Conservation (phyloP, 2,329 filamentous ascomycete species). For the Clonostachys solani region DNA sequence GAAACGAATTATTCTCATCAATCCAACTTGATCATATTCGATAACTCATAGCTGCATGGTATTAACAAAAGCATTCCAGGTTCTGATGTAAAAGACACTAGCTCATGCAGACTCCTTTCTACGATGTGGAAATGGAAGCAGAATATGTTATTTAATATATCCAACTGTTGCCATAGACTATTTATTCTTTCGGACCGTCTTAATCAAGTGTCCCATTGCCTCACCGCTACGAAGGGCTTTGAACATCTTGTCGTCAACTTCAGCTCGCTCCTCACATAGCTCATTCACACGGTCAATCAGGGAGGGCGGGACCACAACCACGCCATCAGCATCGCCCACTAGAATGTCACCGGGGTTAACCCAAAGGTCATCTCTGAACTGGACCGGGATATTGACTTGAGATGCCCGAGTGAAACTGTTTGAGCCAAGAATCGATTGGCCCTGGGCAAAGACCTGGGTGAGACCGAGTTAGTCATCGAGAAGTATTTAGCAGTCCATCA, state of each 20-base stretch:
- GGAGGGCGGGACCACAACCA: constrained; percentile 16
- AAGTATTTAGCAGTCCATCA: background rate
- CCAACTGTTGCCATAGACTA: background rate
- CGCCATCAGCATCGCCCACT: constrained; percentile 18
- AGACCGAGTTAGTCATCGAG: background rate
- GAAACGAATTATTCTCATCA: too few relatives aligned
- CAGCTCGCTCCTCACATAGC: constrained; percentile 17
- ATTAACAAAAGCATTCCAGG: too few relatives aligned
- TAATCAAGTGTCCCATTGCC: background rate
- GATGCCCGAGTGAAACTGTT: constrained; percentile 21
- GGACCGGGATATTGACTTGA: constrained; percentile 15
- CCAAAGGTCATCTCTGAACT: constrained; percentile 17
- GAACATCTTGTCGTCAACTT: constrained; percentile 17
- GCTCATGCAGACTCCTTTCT: background rate
- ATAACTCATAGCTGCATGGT: too few relatives aligned
- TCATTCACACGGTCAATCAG: constrained; percentile 15
- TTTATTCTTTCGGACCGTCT: background rate
- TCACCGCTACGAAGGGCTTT: constrained; percentile 1
- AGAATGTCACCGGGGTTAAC: constrained; percentile 20
- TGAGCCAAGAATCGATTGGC: constrained; percentile 18
- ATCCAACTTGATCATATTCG: too few relatives aligned
- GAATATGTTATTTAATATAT: background rate
- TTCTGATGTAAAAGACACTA: background rate
- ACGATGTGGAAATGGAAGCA: background rate
- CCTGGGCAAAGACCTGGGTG: constrained; percentile 21